Base-by-base conservation (phyloP, 768 basidiomycete species). In the Lactarius hatsudake region DNA sequence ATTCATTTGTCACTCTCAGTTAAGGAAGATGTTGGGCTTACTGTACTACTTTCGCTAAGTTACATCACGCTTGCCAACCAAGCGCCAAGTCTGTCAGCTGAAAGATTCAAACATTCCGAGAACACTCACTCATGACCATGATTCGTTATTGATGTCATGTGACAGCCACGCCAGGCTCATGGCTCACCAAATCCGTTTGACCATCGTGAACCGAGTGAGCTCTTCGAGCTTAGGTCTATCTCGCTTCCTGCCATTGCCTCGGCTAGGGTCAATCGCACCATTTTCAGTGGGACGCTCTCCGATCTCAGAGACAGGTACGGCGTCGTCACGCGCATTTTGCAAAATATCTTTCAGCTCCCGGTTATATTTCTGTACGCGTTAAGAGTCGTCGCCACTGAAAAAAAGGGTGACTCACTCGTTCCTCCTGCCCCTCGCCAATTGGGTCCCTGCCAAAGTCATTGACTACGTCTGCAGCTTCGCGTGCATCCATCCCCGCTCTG, bases 181-280 rank as follows among this genome's bases (percentile, higher is more conserved):
- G 34, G 38, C 28, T 76, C 70, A 88, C 85, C 86, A 96, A 55
- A 96, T 96, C 61, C 93, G 82, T 74, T 96, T 96, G 56, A 96
- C 90, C 95, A 98, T 98, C 23, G 94, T 96, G 80, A 91, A 98
- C 63, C 95, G 78, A 40, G 93, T 96, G 59, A 98, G 83, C 73
- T 96, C 93, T 75, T 97, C 94, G 59, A 98, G 77, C 66, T 86
- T 85, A 64, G 92, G 82, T 56, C 87, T 80, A 64, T 84, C 87
- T 73, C 81, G 85, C 64, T 73, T 70, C 18, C 69, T 72, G 36
- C 61, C 71, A 54, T 68, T 38, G 63, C 69, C 34, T 61, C 67
- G 56, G 30, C 43, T 43, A 9, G 45, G 17, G 40, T 55, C 61
- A 40, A 54, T 26, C 56, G 65, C 71, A 43, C 67, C 69, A 34